Evolutionary conservation across 768 basidiomycete genomes (phyloP), one percentile per base, ranked within the genome.

Genomic region (Amyloporia xantha): DNA sequence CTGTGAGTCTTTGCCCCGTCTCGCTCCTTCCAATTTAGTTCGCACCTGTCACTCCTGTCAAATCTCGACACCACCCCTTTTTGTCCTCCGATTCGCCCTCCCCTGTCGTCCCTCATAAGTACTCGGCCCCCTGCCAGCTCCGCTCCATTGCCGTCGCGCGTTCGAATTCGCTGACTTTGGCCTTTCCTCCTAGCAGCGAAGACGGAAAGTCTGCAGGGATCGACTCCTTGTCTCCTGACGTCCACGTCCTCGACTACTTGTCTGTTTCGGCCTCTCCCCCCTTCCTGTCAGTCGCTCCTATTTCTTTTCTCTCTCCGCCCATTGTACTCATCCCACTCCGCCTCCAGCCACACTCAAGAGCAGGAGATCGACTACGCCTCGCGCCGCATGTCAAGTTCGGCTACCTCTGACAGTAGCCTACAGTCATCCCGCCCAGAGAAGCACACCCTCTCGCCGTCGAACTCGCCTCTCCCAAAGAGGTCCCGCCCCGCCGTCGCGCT

Each of bases 351-450:
- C 55, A 47, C 47, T 15, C 30, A 33, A 15, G 43, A 48, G 47
- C 62, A 74, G 71, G 79, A 76, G 64, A 59, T 78, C 54, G 79
- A 79, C 66, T 80, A 84, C 77, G 63, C 72, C 53, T 62, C 64
- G 30, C 76, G 86, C 61, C 83, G 86, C 61, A 88, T 90, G 87
- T 88, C 87, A 66, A 75, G 77, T 63, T 86, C 83, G 54, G 82
- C 80, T 44, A 74, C 79, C 50, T 86, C 86, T 13, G 85, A 88
- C 66, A 76, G 73, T 68, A 76, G 71, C 62, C 68, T 74, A 51
- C 71, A 76, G 53, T n/a, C n/a, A n/a, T 82, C 82, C 38, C 71
- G 77, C 44, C 71, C 68, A 7, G 83, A 85, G 58, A 86, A 83
- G 61, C 81, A 77, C 50, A 66, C 72, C 3, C 62, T 73, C 25